Base-by-base conservation (phyloP, 2,329 filamentous ascomycete genomes). In the Incumbomyces lentus region DNA sequence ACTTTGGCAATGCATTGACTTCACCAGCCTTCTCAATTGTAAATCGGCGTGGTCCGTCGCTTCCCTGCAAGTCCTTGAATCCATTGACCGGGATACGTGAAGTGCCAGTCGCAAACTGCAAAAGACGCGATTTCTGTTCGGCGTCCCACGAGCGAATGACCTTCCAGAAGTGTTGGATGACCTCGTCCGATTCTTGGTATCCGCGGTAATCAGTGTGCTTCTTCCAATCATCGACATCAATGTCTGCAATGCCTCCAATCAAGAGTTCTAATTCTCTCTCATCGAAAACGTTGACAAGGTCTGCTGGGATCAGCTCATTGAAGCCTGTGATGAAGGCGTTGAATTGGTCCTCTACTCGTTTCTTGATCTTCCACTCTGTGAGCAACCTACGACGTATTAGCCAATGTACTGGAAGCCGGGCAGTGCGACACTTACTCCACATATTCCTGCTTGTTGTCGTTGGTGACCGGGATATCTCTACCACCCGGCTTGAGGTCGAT, bases 161-260 rank as follows among this genome's bases (percentile, higher is more conserved):
- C 73, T 95, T 89, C 92, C 92, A 98, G 77, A 98, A 98, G 73
- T 93, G 89, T 66, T 93, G 86, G 55, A 98, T 92, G 19, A 98
- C 92, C 62, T 95, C 87, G 59, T 98, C 92, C 48, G 82, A 88
- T 69, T 98, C 92, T 8, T 93, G 95, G 75, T 98, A 98, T 46
- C 92, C 92, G 58, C 92, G 84, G 68, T 98, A 98, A 63, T 98
- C 92, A 39, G 92, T 98, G 70, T 98, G 92, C 74, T 98, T 98
- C 83, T 98, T 96, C 92, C 92, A 98, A 68, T 98, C 92, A 50
- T 98, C 92, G 13, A 98, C 90, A 61, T 98, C 92, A 57, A 98
- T 98, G 68, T 98, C 92, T n/a, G 92, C 92, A 59, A 98, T 98
- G 75, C 92, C 92, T 55, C 92, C 92, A 62, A 98, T 96, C 57